Evolutionary conservation across 176 grass and related monocot genomes (phyloP).

Genomic region (Musa acuminata): DNA sequence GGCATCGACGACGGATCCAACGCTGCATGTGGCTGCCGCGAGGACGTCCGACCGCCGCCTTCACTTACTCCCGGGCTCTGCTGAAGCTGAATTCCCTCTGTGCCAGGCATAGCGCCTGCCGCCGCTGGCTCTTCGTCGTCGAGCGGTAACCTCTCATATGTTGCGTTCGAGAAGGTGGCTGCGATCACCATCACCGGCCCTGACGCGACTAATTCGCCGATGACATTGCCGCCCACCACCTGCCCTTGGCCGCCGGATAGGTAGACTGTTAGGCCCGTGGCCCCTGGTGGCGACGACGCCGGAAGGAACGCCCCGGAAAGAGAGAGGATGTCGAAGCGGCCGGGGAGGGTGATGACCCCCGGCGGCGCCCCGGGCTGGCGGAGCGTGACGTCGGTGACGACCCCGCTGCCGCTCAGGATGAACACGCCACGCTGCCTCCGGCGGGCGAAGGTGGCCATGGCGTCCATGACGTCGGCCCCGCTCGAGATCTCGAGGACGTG

Average conservation of each 20-base stretch:
- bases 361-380: constrained; percentile 43
- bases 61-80: constrained; percentile 20
- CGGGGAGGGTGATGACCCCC: constrained; percentile 40
- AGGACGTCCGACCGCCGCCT: not conserved
- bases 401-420: constrained; percentile 46
- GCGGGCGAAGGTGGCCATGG: constrained; percentile 37
- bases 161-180: constrained; percentile 60
- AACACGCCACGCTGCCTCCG: constrained; percentile 51
- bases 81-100: constrained; percentile 18
- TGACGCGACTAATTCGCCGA: constrained; percentile 48
- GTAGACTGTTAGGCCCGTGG: constrained; percentile 48
- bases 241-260: constrained; percentile 55
- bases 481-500: constrained; percentile 56
- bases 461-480: constrained; percentile 60
- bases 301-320: constrained; percentile 62
- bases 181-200: constrained; percentile 60
- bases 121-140: constrained; percentile 37
- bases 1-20: constrained; percentile 42
- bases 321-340: constrained; percentile 69
- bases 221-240: constrained; percentile 46
- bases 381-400: constrained; percentile 50
- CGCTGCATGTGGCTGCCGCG: not conserved
- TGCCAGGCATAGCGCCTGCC: not conserved
- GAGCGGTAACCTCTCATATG: constrained; percentile 56
- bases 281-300: constrained; percentile 39